These are phyloP conservation scores for Xerocomus minutiporus DNA, from an alignment of 1,284 basidiomycete genomes.

Conservation along the genomic window DNA sequence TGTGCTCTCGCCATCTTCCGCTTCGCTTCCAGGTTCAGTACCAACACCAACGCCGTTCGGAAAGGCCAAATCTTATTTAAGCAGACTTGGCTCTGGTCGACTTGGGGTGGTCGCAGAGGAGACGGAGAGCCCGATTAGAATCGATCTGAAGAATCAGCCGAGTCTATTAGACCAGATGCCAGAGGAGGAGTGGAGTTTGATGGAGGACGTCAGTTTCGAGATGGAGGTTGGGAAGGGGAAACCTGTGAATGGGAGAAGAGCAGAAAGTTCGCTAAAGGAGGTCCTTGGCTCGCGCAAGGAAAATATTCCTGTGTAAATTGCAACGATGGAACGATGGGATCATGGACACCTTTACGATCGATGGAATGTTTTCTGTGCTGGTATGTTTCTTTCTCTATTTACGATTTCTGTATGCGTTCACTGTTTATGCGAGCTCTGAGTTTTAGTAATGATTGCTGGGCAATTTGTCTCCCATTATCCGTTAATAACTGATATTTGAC, in stretches of 20 bases:
- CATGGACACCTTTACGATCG: conserved; percentile 6
- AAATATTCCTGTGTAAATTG: conserved; percentile 17
- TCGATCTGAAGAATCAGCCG: conserved; percentile 44
- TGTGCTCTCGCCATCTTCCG: conserved; percentile 29
- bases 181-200: conserved; percentile 52
- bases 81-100: conserved; percentile 21
- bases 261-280: conserved; percentile 15
- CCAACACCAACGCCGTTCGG: conserved; percentile 14
- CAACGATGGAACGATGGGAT: neutral
- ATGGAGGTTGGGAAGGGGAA: conserved; percentile 26
- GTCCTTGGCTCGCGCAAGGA: conserved; percentile 23
- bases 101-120: conserved; percentile 25
- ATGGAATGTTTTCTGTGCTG: conserved; percentile 15
- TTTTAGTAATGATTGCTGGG: neutral
- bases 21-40: conserved; percentile 1
- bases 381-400: neutral
- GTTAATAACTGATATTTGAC: neutral
- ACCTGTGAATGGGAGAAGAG: conserved; percentile 8
- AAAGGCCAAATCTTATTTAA: conserved; percentile 44
- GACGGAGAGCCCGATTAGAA: conserved; percentile 47
- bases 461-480: neutral
- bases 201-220: conserved; percentile 54
- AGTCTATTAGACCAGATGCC: conserved; percentile 60
- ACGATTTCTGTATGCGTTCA: neutral
- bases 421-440: neutral